These are phyloP conservation scores for Agrocybe pediades DNA, from an alignment of 768 basidiomycete species.

Conservation along the genomic window DNA sequence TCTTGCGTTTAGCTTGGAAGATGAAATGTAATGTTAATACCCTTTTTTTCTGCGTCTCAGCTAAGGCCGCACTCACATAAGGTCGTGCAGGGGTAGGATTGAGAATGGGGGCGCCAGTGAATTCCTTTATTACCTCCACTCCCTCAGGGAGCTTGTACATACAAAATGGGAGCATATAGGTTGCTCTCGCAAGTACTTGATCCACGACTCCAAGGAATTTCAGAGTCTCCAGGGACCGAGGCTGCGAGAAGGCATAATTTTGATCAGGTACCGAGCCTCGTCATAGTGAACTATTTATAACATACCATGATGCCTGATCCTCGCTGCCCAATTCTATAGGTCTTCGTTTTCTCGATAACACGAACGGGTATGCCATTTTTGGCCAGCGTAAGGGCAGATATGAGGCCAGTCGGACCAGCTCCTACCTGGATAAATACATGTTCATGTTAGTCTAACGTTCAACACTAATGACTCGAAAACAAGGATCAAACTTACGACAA, in stretches of 20 bases:
- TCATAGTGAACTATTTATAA: not conserved
- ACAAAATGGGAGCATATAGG: conserved; percentile 19
- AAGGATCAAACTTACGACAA: not conserved
- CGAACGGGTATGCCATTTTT: conserved; percentile 47
- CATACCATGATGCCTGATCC: conserved; percentile 9
- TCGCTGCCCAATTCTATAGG: conserved; percentile 29
- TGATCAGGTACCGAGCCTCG: not conserved
- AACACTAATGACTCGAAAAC: not conserved
- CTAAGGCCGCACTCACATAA: conserved; percentile 27
- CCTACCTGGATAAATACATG: conserved; percentile 36
- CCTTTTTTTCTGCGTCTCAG: not conserved
- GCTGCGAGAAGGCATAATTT: conserved; percentile 26
- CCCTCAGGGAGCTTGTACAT: conserved; percentile 36
- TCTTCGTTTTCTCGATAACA: conserved; percentile 45
- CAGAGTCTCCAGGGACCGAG: conserved; percentile 45
- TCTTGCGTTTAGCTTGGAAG: not conserved
- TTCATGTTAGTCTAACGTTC: not conserved
- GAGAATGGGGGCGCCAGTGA: conserved; percentile 23
- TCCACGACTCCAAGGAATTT: conserved; percentile 36
- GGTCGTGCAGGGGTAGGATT: conserved; percentile 32
- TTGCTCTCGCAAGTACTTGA: conserved; percentile 30
- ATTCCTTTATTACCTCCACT: conserved; percentile 25
- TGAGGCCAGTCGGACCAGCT: conserved; percentile 45
- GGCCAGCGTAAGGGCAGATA: conserved; percentile 40
- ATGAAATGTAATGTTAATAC: not conserved